These are phyloP conservation scores for Handroanthus guayacan DNA, from an alignment of 257 asterid genomes.

Conservation along the genomic window DNA sequence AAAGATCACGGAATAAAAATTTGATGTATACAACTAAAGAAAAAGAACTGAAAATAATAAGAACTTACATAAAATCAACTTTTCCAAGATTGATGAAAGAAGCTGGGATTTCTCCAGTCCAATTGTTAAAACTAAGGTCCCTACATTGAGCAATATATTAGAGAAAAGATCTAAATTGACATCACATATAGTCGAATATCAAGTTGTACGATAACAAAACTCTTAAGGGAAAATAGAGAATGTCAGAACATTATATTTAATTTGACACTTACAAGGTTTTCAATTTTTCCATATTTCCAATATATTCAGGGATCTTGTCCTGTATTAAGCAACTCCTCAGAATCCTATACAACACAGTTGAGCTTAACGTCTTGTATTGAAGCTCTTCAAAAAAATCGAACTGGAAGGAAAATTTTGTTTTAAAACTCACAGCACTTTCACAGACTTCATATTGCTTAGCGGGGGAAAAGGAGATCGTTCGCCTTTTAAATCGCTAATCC, in stretches of 20 bases:
- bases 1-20: constrained; percentile 22
- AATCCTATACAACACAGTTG: constrained; percentile 48
- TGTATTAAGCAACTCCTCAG: constrained; percentile 68
- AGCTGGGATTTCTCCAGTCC: constrained; percentile 73
- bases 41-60: constrained; percentile 29
- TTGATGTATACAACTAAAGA: neutral
- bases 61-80: constrained; percentile 76
- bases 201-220: neutral
- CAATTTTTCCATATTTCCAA: constrained; percentile 67
- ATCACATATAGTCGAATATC: neutral
- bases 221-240: neutral
- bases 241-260: no score
- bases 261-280: constrained; percentile 69
- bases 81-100: constrained; percentile 52
- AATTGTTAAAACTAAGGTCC: constrained; percentile 84
- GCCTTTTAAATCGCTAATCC: constrained; percentile 84
- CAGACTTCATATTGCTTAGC: constrained; percentile 53
- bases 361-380: constrained; percentile 18
- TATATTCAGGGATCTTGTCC: constrained; percentile 70
- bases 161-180: constrained; percentile 9
- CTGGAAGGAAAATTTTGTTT: neutral
- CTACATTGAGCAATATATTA: constrained; percentile 45
- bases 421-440: constrained; percentile 74
- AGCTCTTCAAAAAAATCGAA: constrained; percentile 13
- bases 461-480: constrained; percentile 71